A percentile compares a stretch with the other conserved stretches of the same genome.
phyloP scores from a whole-genome alignment of 805 yeast species.

The Saturnispora quitensis region DNA sequence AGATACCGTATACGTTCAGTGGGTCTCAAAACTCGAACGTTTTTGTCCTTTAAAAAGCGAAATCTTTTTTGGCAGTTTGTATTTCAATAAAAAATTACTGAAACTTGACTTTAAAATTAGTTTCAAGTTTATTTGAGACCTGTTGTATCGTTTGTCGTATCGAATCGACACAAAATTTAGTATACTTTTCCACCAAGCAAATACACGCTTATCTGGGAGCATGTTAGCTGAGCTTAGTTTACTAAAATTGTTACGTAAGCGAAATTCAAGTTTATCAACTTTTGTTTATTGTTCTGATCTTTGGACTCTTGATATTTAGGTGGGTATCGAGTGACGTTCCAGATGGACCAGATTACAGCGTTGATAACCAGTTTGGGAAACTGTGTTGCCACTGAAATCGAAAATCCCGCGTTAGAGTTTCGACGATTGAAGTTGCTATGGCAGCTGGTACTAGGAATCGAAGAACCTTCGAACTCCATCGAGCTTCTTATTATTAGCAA shows the following conservation, averaged over 20 bases:
- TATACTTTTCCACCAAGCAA: background rate
- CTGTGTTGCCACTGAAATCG: background rate
- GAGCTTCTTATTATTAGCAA: background rate
- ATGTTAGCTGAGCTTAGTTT: background rate
- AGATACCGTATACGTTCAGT: background rate
- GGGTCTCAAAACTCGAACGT: background rate
- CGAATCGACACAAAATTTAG: background rate
- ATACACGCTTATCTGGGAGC: background rate
- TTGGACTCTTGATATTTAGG: background rate
- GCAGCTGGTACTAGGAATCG: conserved; percentile 5
- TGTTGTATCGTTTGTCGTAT: background rate
- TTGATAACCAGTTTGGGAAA: conserved; percentile 3
- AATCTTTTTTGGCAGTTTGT: too few species aligned
- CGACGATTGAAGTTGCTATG: conserved; percentile 5
- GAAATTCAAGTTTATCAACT: background rate
- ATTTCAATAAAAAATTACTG: background rate
- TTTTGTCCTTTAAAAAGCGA: background rate
- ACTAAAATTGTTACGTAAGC: background rate
- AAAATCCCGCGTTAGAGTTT: background rate
- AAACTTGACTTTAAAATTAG: too few species aligned
- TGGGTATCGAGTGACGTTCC: background rate
- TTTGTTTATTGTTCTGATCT: too few species aligned
- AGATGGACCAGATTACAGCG: conserved; percentile 2
- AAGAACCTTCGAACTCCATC: background rate
- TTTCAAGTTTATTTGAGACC: background rate